These are phyloP conservation scores for Hansfordia pulvinata DNA, from an alignment of 2,329 filamentous ascomycete species.

Conservation along the genomic window DNA sequence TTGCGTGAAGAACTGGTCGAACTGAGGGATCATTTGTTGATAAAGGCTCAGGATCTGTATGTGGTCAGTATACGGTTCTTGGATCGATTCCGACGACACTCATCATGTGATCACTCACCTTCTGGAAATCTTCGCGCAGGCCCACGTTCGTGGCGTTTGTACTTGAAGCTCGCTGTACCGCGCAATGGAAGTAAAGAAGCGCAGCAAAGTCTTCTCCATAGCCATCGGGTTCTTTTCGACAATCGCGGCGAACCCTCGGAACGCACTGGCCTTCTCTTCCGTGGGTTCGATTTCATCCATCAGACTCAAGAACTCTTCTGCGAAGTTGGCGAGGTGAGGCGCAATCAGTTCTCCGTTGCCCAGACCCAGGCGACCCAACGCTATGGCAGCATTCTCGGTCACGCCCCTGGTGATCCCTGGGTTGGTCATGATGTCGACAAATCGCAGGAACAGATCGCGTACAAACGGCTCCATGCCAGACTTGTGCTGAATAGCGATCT, in stretches of 20 bases:
- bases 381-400: constrained; percentile 87
- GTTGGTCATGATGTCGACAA: constrained; percentile 74
- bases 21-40: constrained; percentile 29
- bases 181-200: constrained; percentile 77
- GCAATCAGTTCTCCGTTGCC: constrained; percentile 65
- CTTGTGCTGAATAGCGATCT: constrained; percentile 73
- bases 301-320: constrained; percentile 64
- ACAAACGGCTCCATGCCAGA: constrained; percentile 66
- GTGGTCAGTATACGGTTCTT: too few relatives aligned
- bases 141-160: constrained; percentile 47
- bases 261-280: constrained; percentile 87
- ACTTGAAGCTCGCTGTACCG: constrained; percentile 54
- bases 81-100: constrained; percentile 4
- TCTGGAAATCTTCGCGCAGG: constrained; percentile 60
- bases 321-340: constrained; percentile 66
- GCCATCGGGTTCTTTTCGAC: constrained; percentile 80
- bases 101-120: constrained; percentile 36
- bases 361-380: constrained; percentile 75
- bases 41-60: constrained; percentile 24
- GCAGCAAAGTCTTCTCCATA: constrained; percentile 73
- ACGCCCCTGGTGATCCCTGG: constrained; percentile 75
- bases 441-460: constrained; percentile 60
- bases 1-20: constrained; percentile 27
- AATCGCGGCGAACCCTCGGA: constrained; percentile 78
- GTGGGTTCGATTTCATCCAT: constrained; percentile 80